Evolutionary conservation across 2,329 filamentous ascomycete species (phyloP).

Genomic region (Coniochaeta sp.): DNA sequence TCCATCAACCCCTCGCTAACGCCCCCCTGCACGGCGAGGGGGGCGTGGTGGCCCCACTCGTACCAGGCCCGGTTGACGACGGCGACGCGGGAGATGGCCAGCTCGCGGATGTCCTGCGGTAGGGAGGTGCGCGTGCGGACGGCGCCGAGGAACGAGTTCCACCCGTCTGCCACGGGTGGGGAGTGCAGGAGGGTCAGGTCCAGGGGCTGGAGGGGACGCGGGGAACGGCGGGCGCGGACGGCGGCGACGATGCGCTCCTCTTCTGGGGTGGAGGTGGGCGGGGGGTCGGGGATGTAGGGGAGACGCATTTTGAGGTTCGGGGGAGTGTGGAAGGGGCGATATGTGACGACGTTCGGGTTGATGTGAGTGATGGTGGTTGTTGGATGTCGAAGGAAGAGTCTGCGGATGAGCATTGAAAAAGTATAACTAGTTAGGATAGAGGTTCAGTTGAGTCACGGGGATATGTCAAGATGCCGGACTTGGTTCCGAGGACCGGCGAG

Average conservation of each 20-base stretch:
- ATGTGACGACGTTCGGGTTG: background rate
- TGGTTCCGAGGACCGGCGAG: background rate
- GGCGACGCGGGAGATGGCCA: slow-evolving; percentile 75
- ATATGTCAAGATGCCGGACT: background rate
- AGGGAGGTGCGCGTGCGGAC: slow-evolving; percentile 48
- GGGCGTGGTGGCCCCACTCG: slow-evolving; percentile 76
- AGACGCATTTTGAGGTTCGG: slow-evolving; percentile 51
- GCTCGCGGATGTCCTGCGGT: slow-evolving; percentile 56
- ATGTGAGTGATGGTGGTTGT: background rate
- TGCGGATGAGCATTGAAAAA: background rate
- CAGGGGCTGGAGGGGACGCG: slow-evolving; percentile 66
- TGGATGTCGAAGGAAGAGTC: background rate
- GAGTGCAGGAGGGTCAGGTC: slow-evolving; percentile 71
- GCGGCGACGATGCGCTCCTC: slow-evolving; percentile 54
- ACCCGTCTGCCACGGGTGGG: slow-evolving; percentile 67
- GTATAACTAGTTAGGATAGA: background rate
- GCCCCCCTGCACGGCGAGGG: slow-evolving; percentile 53
- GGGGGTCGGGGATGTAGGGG: slow-evolving; percentile 54
- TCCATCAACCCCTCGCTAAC: slow-evolving; percentile 45
- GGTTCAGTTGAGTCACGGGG: background rate
- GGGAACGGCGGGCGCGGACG: slow-evolving; percentile 57
- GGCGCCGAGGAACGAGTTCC: slow-evolving; percentile 63
- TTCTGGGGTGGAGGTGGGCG: slow-evolving; percentile 32
- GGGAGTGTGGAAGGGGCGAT: slow-evolving; percentile 6
- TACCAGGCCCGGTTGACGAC: slow-evolving; percentile 77